A percentile compares a stretch with the other conserved stretches of the same genome.
Conservation (phyloP, 306 rosid species). For the Vachellia collinsii region DNA sequence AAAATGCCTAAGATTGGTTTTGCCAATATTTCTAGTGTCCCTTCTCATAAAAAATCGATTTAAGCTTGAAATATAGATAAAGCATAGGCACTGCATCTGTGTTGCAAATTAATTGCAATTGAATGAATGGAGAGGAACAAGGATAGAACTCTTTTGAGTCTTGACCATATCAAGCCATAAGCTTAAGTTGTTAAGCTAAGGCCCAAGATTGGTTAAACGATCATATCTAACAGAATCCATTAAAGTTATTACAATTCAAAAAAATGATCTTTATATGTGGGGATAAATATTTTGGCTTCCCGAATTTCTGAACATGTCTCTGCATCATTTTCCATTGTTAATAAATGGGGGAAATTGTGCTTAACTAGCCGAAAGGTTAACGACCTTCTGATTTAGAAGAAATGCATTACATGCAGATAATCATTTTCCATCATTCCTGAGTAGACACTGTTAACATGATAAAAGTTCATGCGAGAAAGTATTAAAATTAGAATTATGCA, state of each 20-base stretch:
- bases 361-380: background rate
- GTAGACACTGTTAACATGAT: conserved; percentile 17
- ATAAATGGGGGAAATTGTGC: background rate
- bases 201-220: background rate
- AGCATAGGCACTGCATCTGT: background rate
- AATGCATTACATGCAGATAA: background rate
- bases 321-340: background rate
- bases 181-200: background rate
- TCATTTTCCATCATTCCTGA: conserved; percentile 9
- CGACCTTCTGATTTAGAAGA: background rate
- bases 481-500: conserved; percentile 27
- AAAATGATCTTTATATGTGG: background rate
- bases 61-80: background rate
- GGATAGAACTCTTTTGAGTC: background rate
- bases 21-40: background rate
- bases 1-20: background rate
- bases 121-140: background rate
- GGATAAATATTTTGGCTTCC: background rate
- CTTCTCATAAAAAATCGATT: background rate
- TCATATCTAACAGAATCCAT: background rate
- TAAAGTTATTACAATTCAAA: background rate
- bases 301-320: background rate
- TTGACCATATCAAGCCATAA: background rate
- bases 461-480: conserved; percentile 26
- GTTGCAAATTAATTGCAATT: background rate